Base-by-base conservation (phyloP, 2,329 filamentous ascomycete genomes). In the Elsinoe arachidis region DNA sequence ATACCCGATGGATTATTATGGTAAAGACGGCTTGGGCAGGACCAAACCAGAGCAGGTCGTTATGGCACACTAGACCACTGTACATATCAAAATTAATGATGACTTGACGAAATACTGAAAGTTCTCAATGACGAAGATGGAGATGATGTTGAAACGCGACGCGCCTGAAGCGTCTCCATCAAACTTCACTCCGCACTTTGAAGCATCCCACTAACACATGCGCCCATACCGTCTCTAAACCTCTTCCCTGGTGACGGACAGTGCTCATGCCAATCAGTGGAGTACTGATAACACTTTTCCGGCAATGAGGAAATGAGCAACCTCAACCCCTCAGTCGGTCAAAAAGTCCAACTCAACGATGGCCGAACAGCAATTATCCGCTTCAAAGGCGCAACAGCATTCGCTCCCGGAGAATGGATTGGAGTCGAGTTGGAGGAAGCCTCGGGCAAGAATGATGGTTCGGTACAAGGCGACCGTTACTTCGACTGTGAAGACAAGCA, bases 1-100 rank as follows among this genome's bases (percentile, higher is more conserved):
- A 12, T 99, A 99, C 74, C 92, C 91, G 0, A 99, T 99, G 93
- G 91, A 99, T 71, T 99, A 95, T 69, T 99, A 99, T 73, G 91
- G 86, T 0, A 92, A 87, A 69, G 89, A 96, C 46, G 93, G 93
- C 0, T 68, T 99, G 56, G 93, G 92, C 1, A 83, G 93, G 69
- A 91, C 87, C 33, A 90, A 67, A 61, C 60, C 61, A 19, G 67
- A 70, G 39, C 67, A 70, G 55, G 58, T 66, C n/a, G 56, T 60
- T 17, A 7, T 17, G 49, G 49, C 15, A 4, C 49, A 39, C 12
- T 53, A 26, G 19, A 14, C 21, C 1, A 15, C 12, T 19, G 41
- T 46, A 46, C 19, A 46, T 46, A 46, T 41, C 2, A 51, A 15
- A 19, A 30, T 15, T 12, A 4, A 35, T 51, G 34, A 9, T 35